phyloP scores from a whole-genome alignment of 257 asterid species.

The Capsicum pubescens region DNA sequence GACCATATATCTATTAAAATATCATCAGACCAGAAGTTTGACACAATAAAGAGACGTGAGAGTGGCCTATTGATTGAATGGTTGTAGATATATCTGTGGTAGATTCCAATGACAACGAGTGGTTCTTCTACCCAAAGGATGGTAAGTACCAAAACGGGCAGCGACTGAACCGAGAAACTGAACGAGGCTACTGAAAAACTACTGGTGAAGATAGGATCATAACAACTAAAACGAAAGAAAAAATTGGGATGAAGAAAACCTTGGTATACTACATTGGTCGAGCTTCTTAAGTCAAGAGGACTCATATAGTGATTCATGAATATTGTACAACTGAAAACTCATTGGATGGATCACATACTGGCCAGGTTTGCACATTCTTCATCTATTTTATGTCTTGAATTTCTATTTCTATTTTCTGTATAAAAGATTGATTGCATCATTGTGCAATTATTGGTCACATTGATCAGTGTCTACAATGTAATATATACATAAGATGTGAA shows the following conservation, averaged over 20 bases:
- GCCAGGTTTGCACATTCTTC: slow-evolving; percentile 65
- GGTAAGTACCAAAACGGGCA: no score
- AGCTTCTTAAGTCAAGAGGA: slow-evolving; percentile 93
- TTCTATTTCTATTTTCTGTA: no score
- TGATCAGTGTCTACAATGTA: no score
- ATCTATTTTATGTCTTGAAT: background rate
- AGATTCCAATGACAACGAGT: slow-evolving; percentile 79
- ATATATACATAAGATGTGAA: no score
- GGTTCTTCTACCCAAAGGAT: slow-evolving; percentile 42
- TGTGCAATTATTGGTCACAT: no score
- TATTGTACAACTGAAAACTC: slow-evolving; percentile 86
- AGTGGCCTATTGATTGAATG: no score
- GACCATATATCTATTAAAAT: no score
- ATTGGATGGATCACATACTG: slow-evolving; percentile 90
- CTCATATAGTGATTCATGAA: slow-evolving; percentile 95
- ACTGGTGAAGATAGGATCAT: no score
- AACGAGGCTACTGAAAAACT: slow-evolving; percentile 24
- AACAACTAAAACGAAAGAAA: slow-evolving; percentile 70
- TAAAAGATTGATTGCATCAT: no score
- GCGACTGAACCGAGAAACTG: no score
- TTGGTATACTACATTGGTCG: slow-evolving; percentile 88
- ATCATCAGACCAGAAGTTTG: no score
- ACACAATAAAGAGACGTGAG: no score
- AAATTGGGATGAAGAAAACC: slow-evolving; percentile 93
- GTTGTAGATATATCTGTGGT: slow-evolving; percentile 79